Conservation (phyloP, 805 yeast species). For the Yarrowia porcina region DNA sequence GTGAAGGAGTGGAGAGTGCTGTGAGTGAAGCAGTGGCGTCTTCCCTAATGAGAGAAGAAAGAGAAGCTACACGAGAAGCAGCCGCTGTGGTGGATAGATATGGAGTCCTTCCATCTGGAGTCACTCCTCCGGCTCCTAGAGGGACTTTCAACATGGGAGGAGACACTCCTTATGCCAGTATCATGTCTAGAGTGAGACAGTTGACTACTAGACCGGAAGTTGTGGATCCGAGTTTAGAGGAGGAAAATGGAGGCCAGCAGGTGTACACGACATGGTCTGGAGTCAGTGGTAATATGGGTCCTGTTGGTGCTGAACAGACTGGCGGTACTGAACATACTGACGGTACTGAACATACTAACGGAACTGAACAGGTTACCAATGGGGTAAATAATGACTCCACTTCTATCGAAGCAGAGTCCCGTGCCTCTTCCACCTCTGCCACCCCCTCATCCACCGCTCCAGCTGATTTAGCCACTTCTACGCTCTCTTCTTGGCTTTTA, state of each 20-base stretch:
- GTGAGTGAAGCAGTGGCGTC: neutral
- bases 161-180: constrained; percentile 49
- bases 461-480: neutral
- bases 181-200: constrained; percentile 53
- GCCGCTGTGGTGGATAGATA: neutral
- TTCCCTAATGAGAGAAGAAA: neutral
- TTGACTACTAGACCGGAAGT: too few species aligned
- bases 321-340: neutral
- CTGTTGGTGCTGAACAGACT: neutral
- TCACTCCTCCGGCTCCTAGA: neutral
- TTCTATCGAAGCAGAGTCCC: too few species aligned
- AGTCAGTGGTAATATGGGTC: neutral
- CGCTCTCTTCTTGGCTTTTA: constrained; percentile 59
- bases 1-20: neutral
- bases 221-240: too few species aligned
- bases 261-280: neutral
- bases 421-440: neutral
- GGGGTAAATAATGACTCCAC: too few species aligned
- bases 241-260: neutral
- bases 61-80: neutral
- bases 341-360: too few species aligned
- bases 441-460: neutral
- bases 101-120: neutral
- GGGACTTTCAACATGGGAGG: constrained; percentile 7
- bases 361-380: too few species aligned